Evolutionary conservation across 306 rosid genomes (phyloP), one percentile per base, ranked within the genome.

Genomic region (Vigna trinervia): DNA sequence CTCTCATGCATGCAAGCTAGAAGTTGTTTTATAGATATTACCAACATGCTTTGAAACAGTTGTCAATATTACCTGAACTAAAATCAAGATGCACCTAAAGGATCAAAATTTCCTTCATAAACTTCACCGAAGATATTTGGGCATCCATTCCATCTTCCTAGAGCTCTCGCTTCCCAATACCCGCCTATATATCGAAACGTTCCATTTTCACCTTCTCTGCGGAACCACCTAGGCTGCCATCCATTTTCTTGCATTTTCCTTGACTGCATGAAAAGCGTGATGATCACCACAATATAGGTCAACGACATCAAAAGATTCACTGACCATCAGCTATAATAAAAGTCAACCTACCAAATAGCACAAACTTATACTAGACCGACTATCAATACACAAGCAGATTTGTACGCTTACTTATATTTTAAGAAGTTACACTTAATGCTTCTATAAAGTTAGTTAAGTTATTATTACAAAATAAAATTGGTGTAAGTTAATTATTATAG

Each of bases 161-260:
- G 86, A 70, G 67, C 82, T 75, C 89, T 90, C 4, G 97, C 84
- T 87, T 95, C 97, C 99, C 99, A 95, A 54, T 95, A 95, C 22
- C 97, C 94, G 8, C 97, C 97, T n/a, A 69, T 68, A 78, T 87
- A 92, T 61, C 81, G 84, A 74, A 88, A 95, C 4, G 96, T 80
- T 74, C 91, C 97, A 15, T 87, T 80, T 84, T 88, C 97, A 20
- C 85, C 85, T 48, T 87, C 92, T 82, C 82, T 86, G 56, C 84
- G 78, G 59, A 95, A 95, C 99, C 99, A 95, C 74, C 77, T 89
- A 62, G 99, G 97, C 65, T 87, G 85, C 99, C 99, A 95, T 36
- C 99, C 99, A 85, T 75, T 90, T 80, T 92, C 99, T 95, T 95
- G 99, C 65, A 95, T 63, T 86, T 92, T 95, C 82, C 97, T 88